Conservation (phyloP, 768 basidiomycete species). For the Plicaturopsis crispa region DNA sequence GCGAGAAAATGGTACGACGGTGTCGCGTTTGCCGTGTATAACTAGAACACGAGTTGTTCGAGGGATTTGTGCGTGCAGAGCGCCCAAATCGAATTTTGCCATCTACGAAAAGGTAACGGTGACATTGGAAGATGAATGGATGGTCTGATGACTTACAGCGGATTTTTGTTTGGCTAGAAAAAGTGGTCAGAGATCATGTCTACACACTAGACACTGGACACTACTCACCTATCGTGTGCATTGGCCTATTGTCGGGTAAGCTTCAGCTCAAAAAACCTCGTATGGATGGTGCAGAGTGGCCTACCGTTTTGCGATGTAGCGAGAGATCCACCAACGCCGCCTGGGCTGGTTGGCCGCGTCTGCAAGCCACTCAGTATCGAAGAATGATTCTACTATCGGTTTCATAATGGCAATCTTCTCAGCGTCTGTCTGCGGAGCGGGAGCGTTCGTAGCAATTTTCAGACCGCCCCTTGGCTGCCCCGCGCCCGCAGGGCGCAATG, state of each 20-base stretch:
- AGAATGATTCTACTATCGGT: slow-evolving; percentile 19
- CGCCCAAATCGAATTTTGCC: slow-evolving; percentile 19
- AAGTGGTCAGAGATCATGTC: not conserved
- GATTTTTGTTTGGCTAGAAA: slow-evolving; percentile 22
- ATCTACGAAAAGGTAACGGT: slow-evolving; percentile 2
- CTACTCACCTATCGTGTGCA: no score
- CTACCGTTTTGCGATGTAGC: slow-evolving; percentile 11
- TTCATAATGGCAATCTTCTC: slow-evolving; percentile 23
- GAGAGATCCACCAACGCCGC: no score
- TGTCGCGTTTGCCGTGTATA: slow-evolving; percentile 34
- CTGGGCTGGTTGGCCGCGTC: no score
- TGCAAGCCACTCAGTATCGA: slow-evolving; percentile 27
- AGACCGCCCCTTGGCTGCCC: slow-evolving; percentile 26
- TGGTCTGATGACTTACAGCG: slow-evolving; percentile 18
- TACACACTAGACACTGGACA: slow-evolving; percentile 3
- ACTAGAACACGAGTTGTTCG: slow-evolving; percentile 24
- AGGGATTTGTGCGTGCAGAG: slow-evolving; percentile 23
- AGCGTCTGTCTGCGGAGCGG: slow-evolving; percentile 15
- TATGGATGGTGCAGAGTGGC: slow-evolving; percentile 22
- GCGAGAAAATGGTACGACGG: slow-evolving; percentile 28
- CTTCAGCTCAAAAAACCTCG: no score
- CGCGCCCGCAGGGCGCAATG: slow-evolving; percentile 21
- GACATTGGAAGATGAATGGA: not conserved
- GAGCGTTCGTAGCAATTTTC: slow-evolving; percentile 14
- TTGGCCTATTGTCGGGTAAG: no score